Evolutionary conservation across 169 alveolate species (phyloP).

Genomic region (Plasmodium relictum): DNA sequence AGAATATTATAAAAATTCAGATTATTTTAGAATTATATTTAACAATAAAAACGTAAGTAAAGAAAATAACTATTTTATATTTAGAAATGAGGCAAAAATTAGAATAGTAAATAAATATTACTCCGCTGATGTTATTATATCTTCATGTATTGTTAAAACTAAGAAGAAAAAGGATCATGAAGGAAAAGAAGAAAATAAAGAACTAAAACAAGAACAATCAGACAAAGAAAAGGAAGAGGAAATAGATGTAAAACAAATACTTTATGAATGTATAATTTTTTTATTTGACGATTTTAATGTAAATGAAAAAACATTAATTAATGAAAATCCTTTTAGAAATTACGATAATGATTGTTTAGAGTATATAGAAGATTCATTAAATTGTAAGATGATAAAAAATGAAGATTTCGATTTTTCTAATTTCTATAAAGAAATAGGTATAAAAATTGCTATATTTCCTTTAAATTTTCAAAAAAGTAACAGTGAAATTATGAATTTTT

Average conservation of each 20-base stretch:
- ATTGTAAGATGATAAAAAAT: conserved; percentile 42
- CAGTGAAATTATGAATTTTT: conserved; percentile 25
- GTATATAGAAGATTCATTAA: conserved; percentile 31
- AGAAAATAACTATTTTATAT: conserved; percentile 7
- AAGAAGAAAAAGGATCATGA: background rate
- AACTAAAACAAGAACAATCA: background rate
- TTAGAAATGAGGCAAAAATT: conserved; percentile 27
- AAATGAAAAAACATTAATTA: conserved; percentile 27
- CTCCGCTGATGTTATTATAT: conserved; percentile 28
- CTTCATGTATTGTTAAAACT: conserved; percentile 19
- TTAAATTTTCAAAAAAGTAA: conserved; percentile 24
- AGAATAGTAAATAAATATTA: conserved; percentile 60
- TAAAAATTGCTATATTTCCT: conserved; percentile 70
- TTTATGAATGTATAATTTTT: conserved; percentile 52
- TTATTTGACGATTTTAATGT: conserved; percentile 35
- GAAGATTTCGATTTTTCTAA: conserved; percentile 59
- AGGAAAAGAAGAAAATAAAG: background rate
- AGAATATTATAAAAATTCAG: conserved; percentile 22
- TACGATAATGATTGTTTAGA: conserved; percentile 42
- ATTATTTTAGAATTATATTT: conserved; percentile 5
- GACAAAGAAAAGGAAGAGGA: background rate
- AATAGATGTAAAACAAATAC: conserved; percentile 28
- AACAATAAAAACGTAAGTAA: background rate
- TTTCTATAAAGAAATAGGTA: conserved; percentile 53
- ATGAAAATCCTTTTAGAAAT: conserved; percentile 51